Conservation (phyloP, 768 basidiomycete species). For the Gelatoporia subvermispora region DNA sequence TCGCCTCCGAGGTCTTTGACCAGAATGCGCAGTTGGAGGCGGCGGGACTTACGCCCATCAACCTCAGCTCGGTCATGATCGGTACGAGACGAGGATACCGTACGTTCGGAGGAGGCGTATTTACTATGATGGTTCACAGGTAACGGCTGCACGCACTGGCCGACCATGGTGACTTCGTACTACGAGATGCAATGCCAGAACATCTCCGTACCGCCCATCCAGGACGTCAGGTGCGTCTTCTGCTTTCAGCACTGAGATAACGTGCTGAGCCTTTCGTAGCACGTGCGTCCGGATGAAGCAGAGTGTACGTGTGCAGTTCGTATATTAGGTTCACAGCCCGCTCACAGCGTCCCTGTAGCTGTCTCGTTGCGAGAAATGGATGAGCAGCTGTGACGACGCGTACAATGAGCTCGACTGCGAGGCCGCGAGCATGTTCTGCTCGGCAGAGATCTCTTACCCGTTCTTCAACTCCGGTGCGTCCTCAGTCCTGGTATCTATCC, state of each 20-base stretch:
- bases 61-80: slow-evolving; percentile 45
- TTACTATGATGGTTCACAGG: slow-evolving; percentile 20
- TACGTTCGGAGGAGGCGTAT: background rate
- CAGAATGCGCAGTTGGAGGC: slow-evolving; percentile 36
- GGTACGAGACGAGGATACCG: slow-evolving; percentile 22
- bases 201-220: slow-evolving; percentile 39
- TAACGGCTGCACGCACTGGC: slow-evolving; percentile 41
- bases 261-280: slow-evolving; percentile 8
- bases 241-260: background rate
- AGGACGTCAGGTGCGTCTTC: slow-evolving; percentile 35
- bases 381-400: slow-evolving; percentile 36
- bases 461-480: slow-evolving; percentile 29
- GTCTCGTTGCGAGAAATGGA: slow-evolving; percentile 40
- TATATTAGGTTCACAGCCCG: background rate
- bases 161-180: slow-evolving; percentile 35
- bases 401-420: slow-evolving; percentile 40
- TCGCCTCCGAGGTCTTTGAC: slow-evolving; percentile 44
- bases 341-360: slow-evolving; percentile 20
- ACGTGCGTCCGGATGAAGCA: slow-evolving; percentile 41
- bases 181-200: slow-evolving; percentile 48
- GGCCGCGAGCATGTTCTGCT: slow-evolving; percentile 39
- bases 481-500: slow-evolving; percentile 15
- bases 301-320: slow-evolving; percentile 23
- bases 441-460: slow-evolving; percentile 15
- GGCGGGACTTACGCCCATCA: slow-evolving; percentile 46